Evolutionary conservation across 768 basidiomycete genomes (phyloP).

Genomic region (Psilocybe azurescens): DNA sequence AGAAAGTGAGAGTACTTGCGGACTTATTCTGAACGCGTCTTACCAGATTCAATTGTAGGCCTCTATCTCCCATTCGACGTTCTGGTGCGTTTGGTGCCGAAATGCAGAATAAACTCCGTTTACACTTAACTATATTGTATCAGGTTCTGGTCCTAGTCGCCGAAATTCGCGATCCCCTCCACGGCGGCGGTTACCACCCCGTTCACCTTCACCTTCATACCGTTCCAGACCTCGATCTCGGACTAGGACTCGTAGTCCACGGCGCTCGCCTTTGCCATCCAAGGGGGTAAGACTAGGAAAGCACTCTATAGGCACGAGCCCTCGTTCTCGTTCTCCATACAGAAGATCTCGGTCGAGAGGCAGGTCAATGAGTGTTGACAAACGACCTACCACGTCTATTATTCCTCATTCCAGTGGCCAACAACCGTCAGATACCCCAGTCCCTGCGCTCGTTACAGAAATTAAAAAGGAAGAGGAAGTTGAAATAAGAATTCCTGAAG

Average conservation of each 20-base stretch:
- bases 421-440: background rate
- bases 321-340: conserved; percentile 27
- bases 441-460: background rate
- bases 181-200: conserved; percentile 23
- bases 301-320: conserved; percentile 30
- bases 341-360: conserved; percentile 23
- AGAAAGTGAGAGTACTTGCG: conserved; percentile 23
- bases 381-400: conserved; percentile 8
- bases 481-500: background rate
- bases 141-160: conserved; percentile 20
- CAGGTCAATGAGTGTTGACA: conserved; percentile 23
- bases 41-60: conserved; percentile 11
- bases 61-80: conserved; percentile 16
- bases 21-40: background rate
- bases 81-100: conserved; percentile 11
- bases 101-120: background rate
- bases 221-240: conserved; percentile 27
- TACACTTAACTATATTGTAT: background rate
- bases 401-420: background rate
- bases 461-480: conserved; percentile 1
- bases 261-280: conserved; percentile 24
- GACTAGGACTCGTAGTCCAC: conserved; percentile 29
- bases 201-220: conserved; percentile 25
- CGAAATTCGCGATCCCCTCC: conserved; percentile 34
- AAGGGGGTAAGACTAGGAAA: conserved; percentile 32